Evolutionary conservation across 441 rosid species (phyloP), one percentile per base, ranked within the genome.

Genomic region (Isatis lusitanica): DNA sequence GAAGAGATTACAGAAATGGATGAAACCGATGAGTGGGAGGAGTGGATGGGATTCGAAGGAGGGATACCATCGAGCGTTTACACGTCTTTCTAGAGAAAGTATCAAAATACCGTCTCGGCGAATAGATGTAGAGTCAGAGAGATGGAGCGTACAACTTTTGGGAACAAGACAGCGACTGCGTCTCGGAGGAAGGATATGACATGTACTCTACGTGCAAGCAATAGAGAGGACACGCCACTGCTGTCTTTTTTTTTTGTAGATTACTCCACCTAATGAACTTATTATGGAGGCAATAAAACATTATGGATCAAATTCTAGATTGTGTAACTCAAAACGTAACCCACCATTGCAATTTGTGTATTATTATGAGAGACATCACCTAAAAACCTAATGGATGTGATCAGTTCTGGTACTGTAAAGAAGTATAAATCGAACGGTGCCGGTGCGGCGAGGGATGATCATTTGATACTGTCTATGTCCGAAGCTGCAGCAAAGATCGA

Each of bases 101-200:
- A 53, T 28, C 36, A 28, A 53, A 12, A 3, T 11, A 2, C 6
- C 5, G 6, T 30, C 3, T 1, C 31, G 5, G 5, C 5, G 31
- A 30, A 5, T 6, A 33, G 8, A 33, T 62, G 74, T 42, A 10
- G 81, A 80, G 61, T 50, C 84, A 12, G 66, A 16, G 63, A 80
- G 80, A 52, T 78, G 74, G 60, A 80, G 80, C 36, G 84, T 78
- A 68, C 84, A 80, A 4, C 66, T 50, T 61, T 80, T 69, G 1
- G 83, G 80, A 65, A 80, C 84, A 38, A 80, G 33, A 55, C 85
- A 78, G 60, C 85, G 80, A 39, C 80, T 82, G 74, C 78, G 80
- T 24, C 5, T 40, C 1, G 85, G 74, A 21, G 55, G 82, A 68
- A 28, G 7, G 9, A 36, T 80, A 77, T 5, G 83, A 80, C 82